Evolutionary conservation across 163 green algal species (phyloP), one percentile per base, ranked within the genome.

Genomic region (Trebouxiophyceae sp.): DNA sequence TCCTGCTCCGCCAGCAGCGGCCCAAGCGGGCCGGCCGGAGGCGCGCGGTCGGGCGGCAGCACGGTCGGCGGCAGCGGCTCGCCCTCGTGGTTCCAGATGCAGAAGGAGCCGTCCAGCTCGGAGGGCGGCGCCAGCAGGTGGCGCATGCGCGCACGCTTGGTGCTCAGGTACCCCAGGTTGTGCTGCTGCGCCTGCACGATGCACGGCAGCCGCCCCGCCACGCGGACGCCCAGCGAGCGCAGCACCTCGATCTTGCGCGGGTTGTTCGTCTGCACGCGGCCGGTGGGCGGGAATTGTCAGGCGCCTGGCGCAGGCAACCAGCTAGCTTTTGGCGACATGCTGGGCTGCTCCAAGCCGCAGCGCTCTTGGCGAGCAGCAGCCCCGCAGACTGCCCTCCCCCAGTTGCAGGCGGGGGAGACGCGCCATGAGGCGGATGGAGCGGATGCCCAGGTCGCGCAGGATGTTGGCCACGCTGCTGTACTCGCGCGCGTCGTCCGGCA

Each of bases 401-500:
- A n/a, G n/a, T n/a, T n/a, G n/a, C n/a, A 50, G 39, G 16, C 12
- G 39, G 39, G 12, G 12, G 39, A 50, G 39, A 50, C 81, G 69
- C 64, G 90, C 85, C 79, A 97, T 95, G 64, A 97, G 80, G 24
- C 71, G 50, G 8, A 96, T 84, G 71, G 75, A 90, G 32, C 78
- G 75, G 7, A 97, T 59, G 58, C 74, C 66, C 65, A 97, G 57
- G 55, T 95, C 84, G 1, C 45, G 24, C 20, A 97, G 82, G 60
- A 97, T 96, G 77, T 95, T 91, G 27, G 67, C 57, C 29, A 95
- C 91, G 19, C 79, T 83, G 6, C 75, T 89, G 81, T 97, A 97
- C 72, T 97, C 91, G 1, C 91, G 72, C 69, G 81, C 89, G 73
- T 97, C 91, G 62, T 96, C 89, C 16, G 90, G 90, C 50, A 96